These are phyloP conservation scores for Mucor plumbeus DNA, from an alignment of 371 early-diverging fungal species.

Conservation along the genomic window DNA sequence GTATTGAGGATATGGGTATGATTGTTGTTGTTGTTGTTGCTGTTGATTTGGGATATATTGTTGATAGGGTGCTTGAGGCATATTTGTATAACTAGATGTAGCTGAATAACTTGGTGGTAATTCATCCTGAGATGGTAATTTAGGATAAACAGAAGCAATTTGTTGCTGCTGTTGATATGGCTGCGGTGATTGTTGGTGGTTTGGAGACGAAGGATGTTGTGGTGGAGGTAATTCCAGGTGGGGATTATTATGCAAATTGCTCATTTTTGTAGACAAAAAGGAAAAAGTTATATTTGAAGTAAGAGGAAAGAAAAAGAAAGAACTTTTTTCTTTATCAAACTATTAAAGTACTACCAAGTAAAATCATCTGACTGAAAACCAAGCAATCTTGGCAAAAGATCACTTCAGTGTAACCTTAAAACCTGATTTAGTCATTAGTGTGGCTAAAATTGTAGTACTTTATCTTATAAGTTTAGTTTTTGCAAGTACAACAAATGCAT, in stretches of 20 bases:
- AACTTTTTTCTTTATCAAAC: background rate
- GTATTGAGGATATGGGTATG: background rate
- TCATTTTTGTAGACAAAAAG: background rate
- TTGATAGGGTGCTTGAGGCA: constrained; percentile 11
- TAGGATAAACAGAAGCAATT: constrained; percentile 14
- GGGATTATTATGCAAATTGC: constrained; percentile 14
- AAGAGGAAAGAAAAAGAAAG: background rate
- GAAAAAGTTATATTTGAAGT: background rate
- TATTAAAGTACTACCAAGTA: no score
- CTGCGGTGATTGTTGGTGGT: background rate
- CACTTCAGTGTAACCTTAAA: background rate
- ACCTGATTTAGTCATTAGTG: background rate
- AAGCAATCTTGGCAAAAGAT: constrained; percentile 9
- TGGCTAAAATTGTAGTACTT: background rate
- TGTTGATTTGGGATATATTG: background rate
- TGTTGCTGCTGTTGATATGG: background rate
- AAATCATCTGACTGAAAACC: constrained; percentile 9
- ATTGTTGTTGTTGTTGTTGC: background rate
- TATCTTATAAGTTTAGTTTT: background rate
- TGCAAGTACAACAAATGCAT: no score
- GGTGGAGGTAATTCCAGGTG: constrained; percentile 15
- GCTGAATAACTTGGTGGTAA: constrained; percentile 10
- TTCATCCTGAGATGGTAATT: constrained; percentile 15
- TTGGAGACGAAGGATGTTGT: background rate
- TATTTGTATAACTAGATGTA: background rate